These are phyloP conservation scores for Sporisorium sorghi DNA, from an alignment of 1,284 basidiomycete species.

Conservation along the genomic window DNA sequence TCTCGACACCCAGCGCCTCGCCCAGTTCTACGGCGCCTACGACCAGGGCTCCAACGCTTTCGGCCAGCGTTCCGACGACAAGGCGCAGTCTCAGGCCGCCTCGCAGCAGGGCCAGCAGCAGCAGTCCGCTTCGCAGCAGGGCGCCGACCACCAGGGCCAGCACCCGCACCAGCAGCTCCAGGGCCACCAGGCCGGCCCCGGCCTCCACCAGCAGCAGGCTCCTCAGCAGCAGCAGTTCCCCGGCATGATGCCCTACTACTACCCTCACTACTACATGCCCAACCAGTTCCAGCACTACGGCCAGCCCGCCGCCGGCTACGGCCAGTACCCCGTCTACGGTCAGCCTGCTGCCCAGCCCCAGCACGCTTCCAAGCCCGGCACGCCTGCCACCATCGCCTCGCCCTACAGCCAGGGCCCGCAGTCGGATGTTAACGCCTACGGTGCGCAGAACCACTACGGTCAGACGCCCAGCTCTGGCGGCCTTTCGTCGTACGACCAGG, in stretches of 20 bases:
- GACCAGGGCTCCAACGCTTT: conserved; percentile 57
- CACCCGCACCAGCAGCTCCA: conserved; percentile 48
- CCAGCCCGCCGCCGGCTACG: conserved; percentile 66
- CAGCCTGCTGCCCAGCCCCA: conserved; percentile 60
- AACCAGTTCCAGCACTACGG: conserved; percentile 69
- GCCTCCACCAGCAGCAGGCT: conserved; percentile 58
- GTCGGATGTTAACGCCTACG: conserved; percentile 50
- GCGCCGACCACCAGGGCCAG: conserved; percentile 36
- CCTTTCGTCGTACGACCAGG: conserved; percentile 62
- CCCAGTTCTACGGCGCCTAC: conserved; percentile 63
- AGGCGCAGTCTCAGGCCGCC: conserved; percentile 38
- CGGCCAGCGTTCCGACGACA: conserved; percentile 53
- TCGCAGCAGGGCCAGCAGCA: conserved; percentile 46
- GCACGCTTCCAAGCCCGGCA: conserved; percentile 63
- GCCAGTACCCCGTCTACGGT: conserved; percentile 68
- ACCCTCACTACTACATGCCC: conserved; percentile 69
- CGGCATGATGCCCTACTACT: conserved; percentile 69
- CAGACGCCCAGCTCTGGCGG: conserved; percentile 47
- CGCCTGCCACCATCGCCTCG: conserved; percentile 61
- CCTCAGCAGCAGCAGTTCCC: conserved; percentile 66
- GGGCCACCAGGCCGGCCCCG: conserved; percentile 49
- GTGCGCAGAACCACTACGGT: conserved; percentile 60
- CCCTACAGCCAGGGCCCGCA: conserved; percentile 60
- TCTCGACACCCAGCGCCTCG: conserved; percentile 61
- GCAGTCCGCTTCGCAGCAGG: conserved; percentile 47